phyloP scores from a whole-genome alignment of 495 filamentous ascomycete species.

The Aspergillus asperescens region DNA sequence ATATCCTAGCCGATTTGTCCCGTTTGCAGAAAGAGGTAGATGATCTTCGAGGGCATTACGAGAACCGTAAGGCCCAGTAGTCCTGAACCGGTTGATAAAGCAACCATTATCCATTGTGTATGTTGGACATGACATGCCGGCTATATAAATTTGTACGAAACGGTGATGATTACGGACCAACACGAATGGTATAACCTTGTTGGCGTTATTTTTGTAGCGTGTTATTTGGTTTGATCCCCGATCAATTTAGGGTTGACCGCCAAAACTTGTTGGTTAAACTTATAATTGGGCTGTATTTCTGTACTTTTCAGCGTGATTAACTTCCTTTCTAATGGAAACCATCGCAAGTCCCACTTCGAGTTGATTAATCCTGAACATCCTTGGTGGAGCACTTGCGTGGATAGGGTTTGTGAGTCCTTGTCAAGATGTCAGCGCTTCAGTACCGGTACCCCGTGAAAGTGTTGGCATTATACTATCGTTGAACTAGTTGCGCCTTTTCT shows the following conservation, averaged over 20 bases:
- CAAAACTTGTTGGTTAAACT: background rate
- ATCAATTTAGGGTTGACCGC: background rate
- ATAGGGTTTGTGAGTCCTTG: background rate
- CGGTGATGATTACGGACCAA: conserved; percentile 7
- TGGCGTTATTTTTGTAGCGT: background rate
- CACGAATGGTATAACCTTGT: conserved; percentile 1
- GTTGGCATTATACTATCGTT: conserved; percentile 1
- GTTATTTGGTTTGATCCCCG: background rate
- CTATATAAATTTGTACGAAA: conserved; percentile 11
- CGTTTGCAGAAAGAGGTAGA: conserved; percentile 69
- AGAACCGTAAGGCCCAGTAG: conserved; percentile 21
- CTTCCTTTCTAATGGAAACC: background rate
- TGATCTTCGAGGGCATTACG: conserved; percentile 56
- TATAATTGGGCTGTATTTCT: background rate
- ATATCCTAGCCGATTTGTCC: conserved; percentile 63
- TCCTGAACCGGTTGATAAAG: background rate
- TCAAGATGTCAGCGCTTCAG: background rate
- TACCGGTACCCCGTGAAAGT: conserved; percentile 18
- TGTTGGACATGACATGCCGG: background rate
- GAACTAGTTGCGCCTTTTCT: background rate
- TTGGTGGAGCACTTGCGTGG: background rate
- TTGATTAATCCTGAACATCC: background rate
- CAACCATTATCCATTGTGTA: background rate
- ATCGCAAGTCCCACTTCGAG: background rate
- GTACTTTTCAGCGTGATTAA: background rate